These are phyloP conservation scores for Ustilago vetiveriae DNA, from an alignment of 1,284 basidiomycete genomes.

Conservation along the genomic window DNA sequence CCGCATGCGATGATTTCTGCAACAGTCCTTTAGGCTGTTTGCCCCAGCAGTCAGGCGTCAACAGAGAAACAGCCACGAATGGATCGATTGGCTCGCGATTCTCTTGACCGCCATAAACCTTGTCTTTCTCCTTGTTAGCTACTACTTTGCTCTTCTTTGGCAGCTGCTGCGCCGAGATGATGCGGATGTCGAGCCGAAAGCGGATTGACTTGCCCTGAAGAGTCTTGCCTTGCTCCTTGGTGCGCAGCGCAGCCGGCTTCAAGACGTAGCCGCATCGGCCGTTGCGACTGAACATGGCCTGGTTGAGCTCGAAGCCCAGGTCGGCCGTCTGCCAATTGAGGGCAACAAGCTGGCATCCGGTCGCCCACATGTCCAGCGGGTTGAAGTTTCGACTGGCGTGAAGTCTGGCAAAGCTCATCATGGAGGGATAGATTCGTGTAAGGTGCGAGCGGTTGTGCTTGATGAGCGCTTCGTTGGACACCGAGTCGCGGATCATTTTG, in stretches of 20 bases:
- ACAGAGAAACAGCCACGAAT: constrained; percentile 50
- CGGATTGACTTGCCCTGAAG: constrained; percentile 27
- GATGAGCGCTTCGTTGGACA: constrained; percentile 74
- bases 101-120: constrained; percentile 10
- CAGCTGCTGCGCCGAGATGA: constrained; percentile 93
- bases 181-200: constrained; percentile 55
- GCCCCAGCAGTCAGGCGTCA: constrained; percentile 55
- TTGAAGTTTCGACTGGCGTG: constrained; percentile 77
- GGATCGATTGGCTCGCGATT: constrained; percentile 53
- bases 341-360: constrained; percentile 91
- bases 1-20: constrained; percentile 8
- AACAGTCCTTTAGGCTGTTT: constrained; percentile 40
- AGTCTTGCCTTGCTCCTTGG: constrained; percentile 67
- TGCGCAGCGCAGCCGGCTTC: constrained; percentile 82
- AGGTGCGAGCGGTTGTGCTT: constrained; percentile 88
- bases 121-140: constrained; percentile 48
- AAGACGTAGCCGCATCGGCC: constrained; percentile 87
- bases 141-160: constrained; percentile 69
- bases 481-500: constrained; percentile 50
- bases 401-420: constrained; percentile 71
- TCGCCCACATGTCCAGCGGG: constrained; percentile 88
- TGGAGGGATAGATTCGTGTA: constrained; percentile 88
- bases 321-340: constrained; percentile 93
- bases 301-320: constrained; percentile 80
- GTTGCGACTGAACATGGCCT: constrained; percentile 91